Base-by-base conservation (phyloP, 768 basidiomycete species). In the Lentinus tigrinus region DNA sequence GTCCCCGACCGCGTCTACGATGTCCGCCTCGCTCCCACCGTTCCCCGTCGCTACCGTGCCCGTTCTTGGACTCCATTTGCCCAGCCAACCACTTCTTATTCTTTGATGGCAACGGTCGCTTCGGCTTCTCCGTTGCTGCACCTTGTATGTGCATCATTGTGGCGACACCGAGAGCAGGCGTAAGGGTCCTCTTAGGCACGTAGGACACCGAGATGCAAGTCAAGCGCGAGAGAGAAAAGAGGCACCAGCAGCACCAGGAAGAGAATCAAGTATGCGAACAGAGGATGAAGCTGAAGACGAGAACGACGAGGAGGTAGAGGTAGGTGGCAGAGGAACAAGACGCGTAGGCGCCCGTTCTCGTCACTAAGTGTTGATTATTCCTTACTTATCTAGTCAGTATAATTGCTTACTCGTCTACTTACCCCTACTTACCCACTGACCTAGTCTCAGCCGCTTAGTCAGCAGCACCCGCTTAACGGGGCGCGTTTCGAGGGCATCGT, bases 81-180 rank as follows among this genome's bases (percentile, higher is more conserved):
- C 73, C 73, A 7, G 84, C 78, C 10, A 81, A 74, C 87, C 87
- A 88, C 57, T 84, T 82, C 61, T 78, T 85, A 74, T 88, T 88
- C 52, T 79, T 74, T 5, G 75, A 77, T 38, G 70, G 71, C n/a
- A 67, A 54, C 37, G 72, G 69, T 40, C 73, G 69, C 31, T 74
- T 68, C 6, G 23, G 43, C 43, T 46, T 46, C 13, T 62, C 63
- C 9, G 52, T 49, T 10, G 61, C 54, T n/a, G 64, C 61, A 31
- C 64, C 64, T n/a, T 65, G 64, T n/a, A 62, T 60, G 21, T 54
- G 58, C 39, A 60, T 61, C 55, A 57, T 61, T 42, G 47, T 47
- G 58, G 52, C 37, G 37, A 28, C 19, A 47, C 47, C 26, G 47
- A 21, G 23, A 39, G 34, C n/a, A 51, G 34, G 21, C 6, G 9